phyloP scores from a whole-genome alignment of 768 basidiomycete species.

The Lentinula raphanica region DNA sequence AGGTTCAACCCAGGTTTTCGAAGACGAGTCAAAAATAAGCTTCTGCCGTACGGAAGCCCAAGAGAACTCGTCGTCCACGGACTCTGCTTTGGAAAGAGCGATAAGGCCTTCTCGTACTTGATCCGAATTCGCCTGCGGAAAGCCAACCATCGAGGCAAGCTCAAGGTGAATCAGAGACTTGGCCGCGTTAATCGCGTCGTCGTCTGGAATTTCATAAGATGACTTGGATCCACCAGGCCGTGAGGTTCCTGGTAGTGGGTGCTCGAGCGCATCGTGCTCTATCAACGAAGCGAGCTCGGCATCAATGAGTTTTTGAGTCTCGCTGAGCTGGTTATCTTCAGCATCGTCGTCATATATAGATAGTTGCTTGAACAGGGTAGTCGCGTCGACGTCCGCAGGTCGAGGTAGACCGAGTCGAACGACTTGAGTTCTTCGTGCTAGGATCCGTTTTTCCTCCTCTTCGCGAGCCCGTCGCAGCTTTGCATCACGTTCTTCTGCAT shows the following conservation, averaged over 20 bases:
- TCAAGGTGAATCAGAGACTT: conserved; percentile 72
- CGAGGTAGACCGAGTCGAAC: conserved; percentile 83
- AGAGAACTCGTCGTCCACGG: conserved; percentile 51
- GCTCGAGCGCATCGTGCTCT: conserved; percentile 79
- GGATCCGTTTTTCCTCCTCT: conserved; percentile 70
- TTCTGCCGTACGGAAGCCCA: conserved; percentile 67
- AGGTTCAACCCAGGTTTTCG: conserved; percentile 64
- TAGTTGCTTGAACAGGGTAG: conserved; percentile 56
- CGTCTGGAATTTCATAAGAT: conserved; percentile 67
- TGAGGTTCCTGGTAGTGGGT: conserved; percentile 86
- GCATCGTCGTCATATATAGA: conserved; percentile 42
- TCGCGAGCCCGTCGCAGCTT: conserved; percentile 58
- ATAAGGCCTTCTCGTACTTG: conserved; percentile 76
- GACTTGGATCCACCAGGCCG: conserved; percentile 69
- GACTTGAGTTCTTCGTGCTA: conserved; percentile 78
- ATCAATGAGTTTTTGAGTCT: conserved; percentile 64
- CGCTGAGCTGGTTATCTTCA: conserved; percentile 30
- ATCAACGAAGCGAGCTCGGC: conserved; percentile 74
- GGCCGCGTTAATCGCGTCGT: conserved; percentile 68
- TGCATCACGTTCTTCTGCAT: conserved; percentile 90
- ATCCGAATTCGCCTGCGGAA: conserved; percentile 74
- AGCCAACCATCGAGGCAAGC: conserved; percentile 73
- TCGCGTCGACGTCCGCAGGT: conserved; percentile 76
- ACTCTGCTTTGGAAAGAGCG: conserved; percentile 57
- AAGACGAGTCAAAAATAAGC: conserved; percentile 57